Percentiles rank a stretch among this genome's conserved stretches.
Conservation (phyloP, 768 basidiomycete genomes). For the Kwoniella sp. region DNA sequence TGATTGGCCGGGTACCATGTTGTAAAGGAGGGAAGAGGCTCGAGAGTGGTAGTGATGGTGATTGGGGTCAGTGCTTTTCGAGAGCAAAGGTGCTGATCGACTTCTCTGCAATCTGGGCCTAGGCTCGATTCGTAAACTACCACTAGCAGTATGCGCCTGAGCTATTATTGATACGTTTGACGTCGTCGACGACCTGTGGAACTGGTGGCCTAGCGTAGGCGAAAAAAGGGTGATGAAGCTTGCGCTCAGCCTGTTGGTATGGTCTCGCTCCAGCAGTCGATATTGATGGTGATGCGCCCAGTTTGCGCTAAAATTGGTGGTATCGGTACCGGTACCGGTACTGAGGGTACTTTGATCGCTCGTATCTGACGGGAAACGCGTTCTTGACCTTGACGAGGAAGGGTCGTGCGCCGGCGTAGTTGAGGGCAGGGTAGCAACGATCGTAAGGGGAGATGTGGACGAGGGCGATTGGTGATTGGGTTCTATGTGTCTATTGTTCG, state of each 20-base stretch:
- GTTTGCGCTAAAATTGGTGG: background rate
- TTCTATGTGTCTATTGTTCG: background rate
- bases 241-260: conserved; percentile 7
- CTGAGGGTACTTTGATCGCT: too few relatives aligned
- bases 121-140: background rate
- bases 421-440: background rate
- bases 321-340: too few relatives aligned
- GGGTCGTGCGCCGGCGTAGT: background rate
- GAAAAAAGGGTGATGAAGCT: conserved; percentile 25
- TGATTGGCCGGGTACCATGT: conserved; percentile 14
- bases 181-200: background rate
- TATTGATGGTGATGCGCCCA: conserved; percentile 1
- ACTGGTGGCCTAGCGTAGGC: background rate
- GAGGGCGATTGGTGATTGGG: background rate
- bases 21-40: background rate
- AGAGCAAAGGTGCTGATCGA: conserved; percentile 7
- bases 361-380: background rate
- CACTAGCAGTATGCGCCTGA: background rate
- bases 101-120: conserved; percentile 9
- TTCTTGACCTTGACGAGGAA: background rate
- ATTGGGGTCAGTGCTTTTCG: background rate
- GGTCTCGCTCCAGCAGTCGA: conserved; percentile 1
- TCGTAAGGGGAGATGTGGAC: background rate
- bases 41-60: background rate
- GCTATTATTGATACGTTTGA: background rate